Evolutionary conservation across 2,329 filamentous ascomycete genomes (phyloP).

Genomic region (Emydomyces testavorans): DNA sequence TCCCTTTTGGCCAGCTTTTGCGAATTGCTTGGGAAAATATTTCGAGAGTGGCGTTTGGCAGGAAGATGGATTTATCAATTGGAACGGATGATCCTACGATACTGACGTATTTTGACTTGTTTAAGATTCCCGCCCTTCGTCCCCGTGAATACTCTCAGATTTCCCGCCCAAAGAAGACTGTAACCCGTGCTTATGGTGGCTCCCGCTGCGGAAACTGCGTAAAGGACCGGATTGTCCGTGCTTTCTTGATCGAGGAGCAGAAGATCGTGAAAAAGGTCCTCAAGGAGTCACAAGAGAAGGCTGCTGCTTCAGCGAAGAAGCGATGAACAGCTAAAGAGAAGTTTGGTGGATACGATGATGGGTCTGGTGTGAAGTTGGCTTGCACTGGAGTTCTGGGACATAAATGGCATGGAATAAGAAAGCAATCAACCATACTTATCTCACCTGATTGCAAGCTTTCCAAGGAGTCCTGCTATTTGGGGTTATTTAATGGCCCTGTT

Average conservation of each 20-base stretch:
- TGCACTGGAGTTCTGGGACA: conserved; percentile 15
- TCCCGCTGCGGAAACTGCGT: conserved; percentile 98
- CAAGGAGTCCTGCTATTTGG: conserved; percentile 8
- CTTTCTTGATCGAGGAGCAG: conserved; percentile 99
- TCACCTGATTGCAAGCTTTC: conserved; percentile 11
- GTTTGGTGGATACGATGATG: conserved; percentile 5
- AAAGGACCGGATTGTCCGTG: conserved; percentile 92
- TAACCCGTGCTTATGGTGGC: conserved; percentile 95
- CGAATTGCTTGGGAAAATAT: background rate
- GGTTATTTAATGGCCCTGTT: conserved; percentile 8
- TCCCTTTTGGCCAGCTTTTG: conserved; percentile 17
- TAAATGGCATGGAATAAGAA: conserved; percentile 9
- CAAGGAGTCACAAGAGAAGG: conserved; percentile 83
- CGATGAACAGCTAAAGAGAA: conserved; percentile 26
- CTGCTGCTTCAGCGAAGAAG: conserved; percentile 28
- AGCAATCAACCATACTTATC: conserved; percentile 8
- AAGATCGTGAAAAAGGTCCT: conserved; percentile 99
- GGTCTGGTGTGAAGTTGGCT: conserved; percentile 13
- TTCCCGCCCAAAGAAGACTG: conserved; percentile 98
- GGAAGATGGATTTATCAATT: background rate
- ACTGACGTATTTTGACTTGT: conserved; percentile 1
- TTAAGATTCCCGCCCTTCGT: conserved; percentile 83
- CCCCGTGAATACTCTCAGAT: conserved; percentile 95
- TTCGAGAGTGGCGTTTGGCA: background rate
- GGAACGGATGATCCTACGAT: background rate